phyloP scores from a whole-genome alignment of 495 filamentous ascomycete genomes.

The Trichoderma reesei region DNA sequence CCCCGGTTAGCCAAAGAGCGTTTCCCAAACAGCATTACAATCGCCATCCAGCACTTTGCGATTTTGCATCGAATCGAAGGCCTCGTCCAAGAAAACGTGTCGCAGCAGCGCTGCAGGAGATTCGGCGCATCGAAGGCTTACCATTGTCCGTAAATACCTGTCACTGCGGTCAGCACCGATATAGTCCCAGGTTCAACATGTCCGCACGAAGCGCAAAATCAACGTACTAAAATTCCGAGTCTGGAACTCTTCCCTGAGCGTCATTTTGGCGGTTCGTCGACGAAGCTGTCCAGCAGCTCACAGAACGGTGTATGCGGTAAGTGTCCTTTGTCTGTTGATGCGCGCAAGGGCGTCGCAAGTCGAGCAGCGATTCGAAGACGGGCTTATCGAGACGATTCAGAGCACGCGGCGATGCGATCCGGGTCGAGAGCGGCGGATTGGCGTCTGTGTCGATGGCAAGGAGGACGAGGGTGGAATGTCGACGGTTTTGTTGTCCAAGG shows the following conservation, averaged over 20 bases:
- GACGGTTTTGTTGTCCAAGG: not conserved
- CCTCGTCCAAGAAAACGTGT: not conserved
- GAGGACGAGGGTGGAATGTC: slow-evolving; percentile 3
- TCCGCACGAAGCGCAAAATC: not conserved
- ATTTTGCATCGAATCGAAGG: not conserved
- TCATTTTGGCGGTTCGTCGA: slow-evolving; percentile 29
- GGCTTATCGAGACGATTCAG: not conserved
- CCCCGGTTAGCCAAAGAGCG: not conserved
- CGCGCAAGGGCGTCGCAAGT: not conserved
- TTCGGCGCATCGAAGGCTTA: slow-evolving; percentile 40
- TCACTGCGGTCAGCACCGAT: slow-evolving; percentile 20
- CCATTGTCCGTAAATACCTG: slow-evolving; percentile 99
- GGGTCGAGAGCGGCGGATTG: not conserved
- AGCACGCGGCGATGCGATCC: not conserved
- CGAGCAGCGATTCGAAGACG: not conserved
- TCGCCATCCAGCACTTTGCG: too few species aligned
- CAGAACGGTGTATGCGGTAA: not conserved
- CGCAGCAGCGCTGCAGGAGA: not conserved
- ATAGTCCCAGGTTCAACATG: slow-evolving; percentile 9
- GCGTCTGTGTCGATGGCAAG: not conserved
- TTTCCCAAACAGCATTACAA: not conserved
- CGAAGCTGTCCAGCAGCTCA: slow-evolving; percentile 1
- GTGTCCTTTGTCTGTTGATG: not conserved
- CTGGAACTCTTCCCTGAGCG: slow-evolving; percentile 66
- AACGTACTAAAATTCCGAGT: slow-evolving; percentile 95